Conservation (phyloP, 352 stramenopile genomes). For the Pythium dissimile region DNA sequence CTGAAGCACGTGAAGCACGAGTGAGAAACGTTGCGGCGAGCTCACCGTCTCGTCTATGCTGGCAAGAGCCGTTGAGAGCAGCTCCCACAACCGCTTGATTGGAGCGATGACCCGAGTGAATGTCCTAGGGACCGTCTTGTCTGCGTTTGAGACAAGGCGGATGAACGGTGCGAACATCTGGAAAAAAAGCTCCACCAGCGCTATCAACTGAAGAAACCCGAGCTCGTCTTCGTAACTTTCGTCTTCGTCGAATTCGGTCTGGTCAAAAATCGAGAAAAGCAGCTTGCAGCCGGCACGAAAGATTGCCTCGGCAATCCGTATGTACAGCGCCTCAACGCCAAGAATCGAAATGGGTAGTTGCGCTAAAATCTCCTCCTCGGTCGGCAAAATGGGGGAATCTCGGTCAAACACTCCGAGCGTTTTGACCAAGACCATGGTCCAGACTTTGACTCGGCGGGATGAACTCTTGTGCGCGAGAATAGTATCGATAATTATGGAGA, state of each 20-base stretch:
- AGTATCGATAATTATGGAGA: constrained; percentile 38
- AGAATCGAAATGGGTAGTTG: not conserved
- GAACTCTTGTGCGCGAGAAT: constrained; percentile 50
- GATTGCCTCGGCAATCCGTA: constrained; percentile 15
- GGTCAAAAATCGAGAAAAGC: constrained; percentile 67
- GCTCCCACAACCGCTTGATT: constrained; percentile 46
- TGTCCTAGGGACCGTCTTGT: not conserved
- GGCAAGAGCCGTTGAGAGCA: constrained; percentile 37
- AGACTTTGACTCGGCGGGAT: constrained; percentile 53
- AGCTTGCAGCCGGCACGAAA: constrained; percentile 36
- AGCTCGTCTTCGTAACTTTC: constrained; percentile 75
- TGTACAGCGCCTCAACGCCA: not conserved
- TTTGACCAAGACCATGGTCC: constrained; percentile 60
- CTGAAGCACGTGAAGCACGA: constrained; percentile 62
- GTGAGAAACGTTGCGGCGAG: constrained; percentile 59
- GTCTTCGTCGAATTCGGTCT: constrained; percentile 63
- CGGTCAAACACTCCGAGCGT: constrained; percentile 30
- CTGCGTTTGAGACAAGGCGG: not conserved
- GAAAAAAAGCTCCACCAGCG: constrained; percentile 52
- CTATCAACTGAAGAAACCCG: constrained; percentile 60
- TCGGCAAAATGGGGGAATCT: constrained; percentile 14
- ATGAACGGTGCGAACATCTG: constrained; percentile 56
- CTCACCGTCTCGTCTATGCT: constrained; percentile 45
- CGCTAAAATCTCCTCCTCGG: constrained; percentile 18
- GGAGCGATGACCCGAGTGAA: constrained; percentile 38